Conservation (phyloP, 192 early-diverging fungal genomes). For the Linnemannia schmuckeri region DNA sequence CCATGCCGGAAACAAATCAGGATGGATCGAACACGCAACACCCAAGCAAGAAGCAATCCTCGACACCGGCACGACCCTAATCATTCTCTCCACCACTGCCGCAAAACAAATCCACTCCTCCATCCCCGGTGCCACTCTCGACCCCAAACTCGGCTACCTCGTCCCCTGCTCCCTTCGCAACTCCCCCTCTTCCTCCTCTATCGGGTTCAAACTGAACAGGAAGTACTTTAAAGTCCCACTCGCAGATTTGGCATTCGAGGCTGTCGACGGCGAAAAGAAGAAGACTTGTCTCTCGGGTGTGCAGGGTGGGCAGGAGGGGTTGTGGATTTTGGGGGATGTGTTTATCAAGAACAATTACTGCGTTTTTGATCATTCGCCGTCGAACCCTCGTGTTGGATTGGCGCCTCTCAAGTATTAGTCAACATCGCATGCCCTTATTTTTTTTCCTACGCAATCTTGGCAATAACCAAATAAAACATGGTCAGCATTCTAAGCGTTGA, state of each 20-base stretch:
- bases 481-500: too few species aligned
- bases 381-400: constrained; percentile 64
- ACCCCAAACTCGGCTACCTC: background rate
- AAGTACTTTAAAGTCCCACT: constrained; percentile 42
- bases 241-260: constrained; percentile 49
- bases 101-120: constrained; percentile 60
- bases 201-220: constrained; percentile 47
- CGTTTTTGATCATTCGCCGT: constrained; percentile 66
- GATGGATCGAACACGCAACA: constrained; percentile 14
- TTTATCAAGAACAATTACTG: constrained; percentile 76
- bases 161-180: constrained; percentile 19
- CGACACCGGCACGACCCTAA: constrained; percentile 75
- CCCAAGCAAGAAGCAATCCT: constrained; percentile 58
- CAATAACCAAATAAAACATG: too few species aligned
- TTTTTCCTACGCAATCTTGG: too few species aligned
- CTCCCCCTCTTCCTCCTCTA: background rate
- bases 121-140: constrained; percentile 11
- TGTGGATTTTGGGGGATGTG: constrained; percentile 71
- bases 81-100: constrained; percentile 63
- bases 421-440: too few species aligned
- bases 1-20: background rate
- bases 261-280: background rate
- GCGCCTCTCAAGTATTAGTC: constrained; percentile 54
- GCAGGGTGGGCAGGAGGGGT: constrained; percentile 31
- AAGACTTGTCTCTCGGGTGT: constrained; percentile 25